Base-by-base conservation (phyloP, 2,329 filamentous ascomycete genomes). In the Microdochium trichocladiopsis region DNA sequence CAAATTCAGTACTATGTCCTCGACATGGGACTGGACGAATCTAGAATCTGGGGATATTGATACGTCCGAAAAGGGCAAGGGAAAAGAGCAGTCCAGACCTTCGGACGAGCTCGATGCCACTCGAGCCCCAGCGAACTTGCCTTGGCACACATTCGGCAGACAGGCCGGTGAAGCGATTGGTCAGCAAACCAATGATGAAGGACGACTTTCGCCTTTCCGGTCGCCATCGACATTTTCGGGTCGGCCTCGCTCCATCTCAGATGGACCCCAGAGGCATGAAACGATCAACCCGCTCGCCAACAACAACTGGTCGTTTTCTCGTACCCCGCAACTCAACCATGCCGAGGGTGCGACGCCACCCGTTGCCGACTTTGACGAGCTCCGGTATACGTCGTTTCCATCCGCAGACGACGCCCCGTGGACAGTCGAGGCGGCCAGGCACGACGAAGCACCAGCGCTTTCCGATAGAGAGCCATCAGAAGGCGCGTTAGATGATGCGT, bases 231-330 rank as follows among this genome's bases (percentile, higher is more conserved):
- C 41, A 22, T 8, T 18, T 18, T 49, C 52, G 4, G 52, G 52
- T 18, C 68, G 81, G 36, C 78, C 77, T 18, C 72, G 82, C 45
- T 73, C 82, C 25, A 70, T 74, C 49, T 84, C 82, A 0, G 82
- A 84, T 58, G 81, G 81, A 0, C 78, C 78, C 3, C 70, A 69
- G 45, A 61, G 65, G 5, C 69, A 68, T 3, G 66, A 71, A 9
- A 65, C 66, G 2, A 67, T 76, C 51, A 77, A 82, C 50, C 76
- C 78, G 0, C 62, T 85, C 16, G 81, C 74, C 1, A 80, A 80
- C 61, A 83, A 83, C 56, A 84, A 69, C 57, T 86, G 82, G 83
- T 76, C 75, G 0, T 85, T 84, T 18, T 45, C 41, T 10, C 16
- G 41, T 9, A 45, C 41, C n/a, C 41, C 41, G 12, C 41, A 45